These are phyloP conservation scores for Phylloporus scabripes DNA, from an alignment of 768 basidiomycete genomes.

Conservation along the genomic window DNA sequence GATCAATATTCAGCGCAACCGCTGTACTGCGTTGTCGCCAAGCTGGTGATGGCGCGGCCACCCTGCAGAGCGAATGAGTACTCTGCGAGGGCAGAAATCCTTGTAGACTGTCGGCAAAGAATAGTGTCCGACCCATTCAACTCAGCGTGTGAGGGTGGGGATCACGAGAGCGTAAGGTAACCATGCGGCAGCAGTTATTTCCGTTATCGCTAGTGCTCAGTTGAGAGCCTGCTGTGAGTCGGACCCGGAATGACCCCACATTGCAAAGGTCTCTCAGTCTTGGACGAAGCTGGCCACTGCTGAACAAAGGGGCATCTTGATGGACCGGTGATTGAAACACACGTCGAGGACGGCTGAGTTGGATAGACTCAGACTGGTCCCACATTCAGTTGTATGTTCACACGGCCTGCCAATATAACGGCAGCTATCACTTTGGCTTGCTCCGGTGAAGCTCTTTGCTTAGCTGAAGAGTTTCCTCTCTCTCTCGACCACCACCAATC, in stretches of 20 bases:
- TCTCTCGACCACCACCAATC: neutral
- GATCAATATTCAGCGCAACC: neutral
- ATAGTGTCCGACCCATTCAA: neutral
- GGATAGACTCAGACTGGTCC: neutral
- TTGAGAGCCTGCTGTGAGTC: neutral
- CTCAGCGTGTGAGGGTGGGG: neutral
- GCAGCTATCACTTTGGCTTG: neutral
- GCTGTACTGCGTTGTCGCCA: neutral
- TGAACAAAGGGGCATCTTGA: neutral
- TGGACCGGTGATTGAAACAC: neutral
- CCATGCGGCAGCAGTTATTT: slow-evolving; percentile 20
- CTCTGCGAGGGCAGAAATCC: neutral
- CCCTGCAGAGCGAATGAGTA: neutral
- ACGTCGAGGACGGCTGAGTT: too few species aligned
- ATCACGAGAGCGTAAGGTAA: neutral
- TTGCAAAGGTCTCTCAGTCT: neutral
- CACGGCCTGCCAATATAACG: slow-evolving; percentile 21
- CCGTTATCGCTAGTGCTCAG: slow-evolving; percentile 19
- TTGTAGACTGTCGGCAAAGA: neutral
- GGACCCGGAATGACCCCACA: neutral
- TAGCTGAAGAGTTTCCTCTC: slow-evolving; percentile 13
- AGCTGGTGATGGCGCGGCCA: neutral
- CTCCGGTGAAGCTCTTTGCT: slow-evolving; percentile 13
- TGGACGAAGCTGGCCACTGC: neutral
- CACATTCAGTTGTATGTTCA: slow-evolving; percentile 12